A percentile compares a stretch with the other conserved stretches of the same genome.
These are phyloP conservation scores for Colletotrichum siamense DNA, from an alignment of 2,329 filamentous ascomycete species.

Conservation along the genomic window DNA sequence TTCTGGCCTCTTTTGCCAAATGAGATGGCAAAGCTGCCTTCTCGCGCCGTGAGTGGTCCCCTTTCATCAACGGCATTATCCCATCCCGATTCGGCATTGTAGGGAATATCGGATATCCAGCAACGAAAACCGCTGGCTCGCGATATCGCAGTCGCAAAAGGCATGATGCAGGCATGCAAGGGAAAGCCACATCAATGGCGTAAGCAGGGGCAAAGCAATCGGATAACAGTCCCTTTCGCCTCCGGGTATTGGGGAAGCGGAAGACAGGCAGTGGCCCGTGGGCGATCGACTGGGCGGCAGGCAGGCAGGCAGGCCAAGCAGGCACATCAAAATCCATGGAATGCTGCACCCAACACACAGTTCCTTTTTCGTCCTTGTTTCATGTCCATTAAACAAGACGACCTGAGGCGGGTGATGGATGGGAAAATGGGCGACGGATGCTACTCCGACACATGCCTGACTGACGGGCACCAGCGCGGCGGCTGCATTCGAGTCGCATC, in stretches of 20 bases:
- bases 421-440: background rate
- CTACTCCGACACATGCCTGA: slow-evolving; percentile 8
- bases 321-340: background rate
- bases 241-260: background rate
- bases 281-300: background rate
- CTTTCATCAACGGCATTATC: slow-evolving; percentile 1
- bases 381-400: slow-evolving; percentile 7
- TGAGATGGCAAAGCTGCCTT: background rate
- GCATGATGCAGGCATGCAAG: background rate
- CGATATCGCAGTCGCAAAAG: background rate
- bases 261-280: background rate
- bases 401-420: background rate
- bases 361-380: slow-evolving; percentile 1
- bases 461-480: background rate
- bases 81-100: background rate
- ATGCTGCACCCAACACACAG: background rate
- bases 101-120: background rate
- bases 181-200: background rate
- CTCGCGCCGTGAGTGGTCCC: slow-evolving; percentile 2
- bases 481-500: slow-evolving; percentile 11
- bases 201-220: background rate
- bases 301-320: background rate
- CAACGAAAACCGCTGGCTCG: background rate
- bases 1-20: background rate
- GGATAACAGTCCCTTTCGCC: background rate